phyloP scores from a whole-genome alignment of 495 filamentous ascomycete species.

The Xylaria venustula region DNA sequence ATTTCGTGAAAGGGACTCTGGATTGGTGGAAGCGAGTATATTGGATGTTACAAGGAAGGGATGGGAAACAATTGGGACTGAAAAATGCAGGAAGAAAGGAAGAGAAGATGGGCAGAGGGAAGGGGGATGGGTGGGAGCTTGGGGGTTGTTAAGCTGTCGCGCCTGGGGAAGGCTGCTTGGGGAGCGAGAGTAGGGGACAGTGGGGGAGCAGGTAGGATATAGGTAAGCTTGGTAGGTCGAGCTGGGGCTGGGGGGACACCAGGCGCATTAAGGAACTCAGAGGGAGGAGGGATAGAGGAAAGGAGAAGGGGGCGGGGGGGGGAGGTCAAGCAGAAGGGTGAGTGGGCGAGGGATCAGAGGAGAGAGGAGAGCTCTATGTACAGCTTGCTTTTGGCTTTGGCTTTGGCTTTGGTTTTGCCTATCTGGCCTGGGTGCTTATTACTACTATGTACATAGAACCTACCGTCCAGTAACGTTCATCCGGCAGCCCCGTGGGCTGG shows the following conservation, averaged over 20 bases:
- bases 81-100: slow-evolving; percentile 21
- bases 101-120: slow-evolving; percentile 23
- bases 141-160: slow-evolving; percentile 25
- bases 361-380: slow-evolving; percentile 10
- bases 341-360: slow-evolving; percentile 4
- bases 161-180: slow-evolving; percentile 30
- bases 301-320: slow-evolving; percentile 1
- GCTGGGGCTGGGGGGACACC: slow-evolving; percentile 3
- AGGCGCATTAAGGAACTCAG: not conserved
- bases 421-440: slow-evolving; percentile 8
- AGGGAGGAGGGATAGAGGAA: slow-evolving; percentile 14
- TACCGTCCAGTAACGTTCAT: slow-evolving; percentile 11
- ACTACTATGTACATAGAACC: not conserved
- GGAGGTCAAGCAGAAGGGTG: slow-evolving; percentile 2
- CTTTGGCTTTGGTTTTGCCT: slow-evolving; percentile 3
- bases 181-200: slow-evolving; percentile 22
- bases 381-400: slow-evolving; percentile 10
- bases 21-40: slow-evolving; percentile 24
- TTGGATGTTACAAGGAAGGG: slow-evolving; percentile 17
- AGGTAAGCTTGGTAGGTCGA: slow-evolving; percentile 18
- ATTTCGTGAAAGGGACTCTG: slow-evolving; percentile 10
- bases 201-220: slow-evolving; percentile 31
- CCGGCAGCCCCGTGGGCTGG: slow-evolving; percentile 8
- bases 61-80: slow-evolving; percentile 19
- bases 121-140: slow-evolving; percentile 26